Evolutionary conservation across 2,329 filamentous ascomycete genomes (phyloP).

Genomic region (Aspergillus oerlinghausenensis): DNA sequence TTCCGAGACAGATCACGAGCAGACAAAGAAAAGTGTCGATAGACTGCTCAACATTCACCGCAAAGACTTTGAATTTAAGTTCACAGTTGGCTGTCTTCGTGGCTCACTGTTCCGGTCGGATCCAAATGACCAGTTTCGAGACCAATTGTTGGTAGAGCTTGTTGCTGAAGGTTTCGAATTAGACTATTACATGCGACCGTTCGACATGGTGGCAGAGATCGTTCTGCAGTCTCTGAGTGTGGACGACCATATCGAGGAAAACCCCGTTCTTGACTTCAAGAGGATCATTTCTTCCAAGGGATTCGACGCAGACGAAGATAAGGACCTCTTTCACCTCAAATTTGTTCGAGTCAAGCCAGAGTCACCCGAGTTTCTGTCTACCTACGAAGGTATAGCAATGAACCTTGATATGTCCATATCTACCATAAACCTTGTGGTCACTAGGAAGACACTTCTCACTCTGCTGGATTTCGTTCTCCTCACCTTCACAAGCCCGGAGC

Average conservation of each 20-base stretch:
- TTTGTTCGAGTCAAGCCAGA: conserved; percentile 84
- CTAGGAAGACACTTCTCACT: conserved; percentile 84
- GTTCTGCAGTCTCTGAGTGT: conserved; percentile 80
- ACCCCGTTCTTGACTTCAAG: conserved; percentile 85
- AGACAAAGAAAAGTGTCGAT: conserved; percentile 42
- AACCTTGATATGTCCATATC: conserved; percentile 89
- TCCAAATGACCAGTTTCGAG: conserved; percentile 67
- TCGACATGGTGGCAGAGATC: conserved; percentile 90
- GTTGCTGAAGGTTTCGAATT: conserved; percentile 86
- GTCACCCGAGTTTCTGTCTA: conserved; percentile 87
- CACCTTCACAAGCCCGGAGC: conserved; percentile 71
- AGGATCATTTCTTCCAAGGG: conserved; percentile 94
- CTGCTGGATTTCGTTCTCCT: conserved; percentile 89
- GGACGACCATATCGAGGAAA: conserved; percentile 89
- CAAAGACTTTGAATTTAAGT: conserved; percentile 91
- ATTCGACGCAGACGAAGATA: conserved; percentile 62
- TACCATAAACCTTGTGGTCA: conserved; percentile 94
- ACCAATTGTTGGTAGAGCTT: conserved; percentile 81
- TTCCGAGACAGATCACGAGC: conserved; percentile 58
- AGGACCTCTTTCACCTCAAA: conserved; percentile 79
- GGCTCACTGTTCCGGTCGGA: conserved; percentile 89
- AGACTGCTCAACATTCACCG: conserved; percentile 71
- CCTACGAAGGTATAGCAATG: conserved; percentile 89
- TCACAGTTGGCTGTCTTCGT: conserved; percentile 89
- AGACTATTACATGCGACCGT: conserved; percentile 80